A percentile compares a stretch with the other conserved stretches of the same genome.
Conservation (phyloP, 2,329 filamentous ascomycete species). For the Colletotrichum kahawae region DNA sequence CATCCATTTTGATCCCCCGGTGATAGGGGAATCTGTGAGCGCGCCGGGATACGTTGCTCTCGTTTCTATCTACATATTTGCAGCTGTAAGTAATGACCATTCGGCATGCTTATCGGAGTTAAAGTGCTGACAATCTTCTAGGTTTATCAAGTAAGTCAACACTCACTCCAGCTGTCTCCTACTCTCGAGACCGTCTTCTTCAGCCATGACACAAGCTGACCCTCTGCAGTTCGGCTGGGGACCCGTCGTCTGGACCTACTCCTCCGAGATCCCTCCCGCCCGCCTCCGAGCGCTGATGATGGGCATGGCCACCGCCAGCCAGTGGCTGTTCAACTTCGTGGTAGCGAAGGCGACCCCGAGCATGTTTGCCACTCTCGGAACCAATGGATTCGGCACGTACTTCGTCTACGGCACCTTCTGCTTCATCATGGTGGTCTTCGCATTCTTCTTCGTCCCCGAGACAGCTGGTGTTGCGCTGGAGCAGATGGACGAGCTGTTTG, state of each 20-base stretch:
- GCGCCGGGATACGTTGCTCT: slow-evolving; percentile 54
- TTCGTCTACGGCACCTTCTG: slow-evolving; percentile 65
- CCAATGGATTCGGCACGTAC: slow-evolving; percentile 49
- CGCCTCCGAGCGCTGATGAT: slow-evolving; percentile 65
- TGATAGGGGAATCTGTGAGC: slow-evolving; percentile 46
- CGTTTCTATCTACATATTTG: slow-evolving; percentile 59
- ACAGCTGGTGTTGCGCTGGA: slow-evolving; percentile 43
- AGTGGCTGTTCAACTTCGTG: slow-evolving; percentile 70
- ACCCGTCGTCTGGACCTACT: slow-evolving; percentile 55
- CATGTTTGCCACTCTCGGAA: slow-evolving; percentile 54
- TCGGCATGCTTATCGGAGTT: neutral
- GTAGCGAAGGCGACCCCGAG: slow-evolving; percentile 64
- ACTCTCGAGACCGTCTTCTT: rapidly evolving
- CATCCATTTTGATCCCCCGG: slow-evolving; percentile 50
- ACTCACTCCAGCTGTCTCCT: rapidly evolving
- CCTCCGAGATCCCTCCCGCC: slow-evolving; percentile 66
- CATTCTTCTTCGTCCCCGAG: slow-evolving; percentile 49
- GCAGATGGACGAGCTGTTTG: slow-evolving; percentile 35
- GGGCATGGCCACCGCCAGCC: slow-evolving; percentile 63
- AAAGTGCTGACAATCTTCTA: neutral
- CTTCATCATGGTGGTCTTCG: slow-evolving; percentile 59
- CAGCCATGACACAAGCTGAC: neutral
- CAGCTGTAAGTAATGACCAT: neutral
- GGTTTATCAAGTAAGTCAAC: neutral
- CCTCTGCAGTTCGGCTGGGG: slow-evolving; percentile 53